Conservation (phyloP, 345 rosid genomes). For the Populus alba region DNA sequence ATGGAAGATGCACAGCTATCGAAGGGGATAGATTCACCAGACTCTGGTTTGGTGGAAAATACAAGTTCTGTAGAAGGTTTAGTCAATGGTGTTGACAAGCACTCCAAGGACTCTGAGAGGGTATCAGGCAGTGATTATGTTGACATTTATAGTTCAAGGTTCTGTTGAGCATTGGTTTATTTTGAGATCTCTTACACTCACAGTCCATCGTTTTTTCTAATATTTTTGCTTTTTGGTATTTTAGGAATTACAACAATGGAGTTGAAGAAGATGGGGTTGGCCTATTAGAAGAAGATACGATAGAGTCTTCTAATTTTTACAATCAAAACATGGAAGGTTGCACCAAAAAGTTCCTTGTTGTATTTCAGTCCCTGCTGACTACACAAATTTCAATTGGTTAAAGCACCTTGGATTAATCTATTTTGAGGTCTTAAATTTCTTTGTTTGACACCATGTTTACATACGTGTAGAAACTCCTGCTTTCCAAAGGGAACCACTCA, state of each 20-base stretch:
- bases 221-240: constrained; percentile 8
- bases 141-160: constrained; percentile 39
- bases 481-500: constrained; percentile 63
- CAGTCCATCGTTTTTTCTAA: not conserved
- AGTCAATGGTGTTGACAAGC: constrained; percentile 25
- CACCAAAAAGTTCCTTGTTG: constrained; percentile 9
- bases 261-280: constrained; percentile 36
- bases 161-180: constrained; percentile 7
- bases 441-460: constrained; percentile 9
- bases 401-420: constrained; percentile 1
- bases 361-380: constrained; percentile 8
- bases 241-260: constrained; percentile 24
- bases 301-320: constrained; percentile 22
- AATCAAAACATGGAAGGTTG: constrained; percentile 61
- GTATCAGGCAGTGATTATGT: constrained; percentile 22
- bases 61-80: constrained; percentile 24
- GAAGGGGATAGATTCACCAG: constrained; percentile 22
- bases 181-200: not conserved
- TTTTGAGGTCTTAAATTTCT: constrained; percentile 12
- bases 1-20: constrained; percentile 16
- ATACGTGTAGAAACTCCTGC: constrained; percentile 49
- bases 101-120: constrained; percentile 35
- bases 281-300: constrained; percentile 24
- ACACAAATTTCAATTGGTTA: constrained; percentile 2
- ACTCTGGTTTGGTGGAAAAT: constrained; percentile 20